Conservation (phyloP, 768 basidiomycete genomes). For the Mycena vitilis region DNA sequence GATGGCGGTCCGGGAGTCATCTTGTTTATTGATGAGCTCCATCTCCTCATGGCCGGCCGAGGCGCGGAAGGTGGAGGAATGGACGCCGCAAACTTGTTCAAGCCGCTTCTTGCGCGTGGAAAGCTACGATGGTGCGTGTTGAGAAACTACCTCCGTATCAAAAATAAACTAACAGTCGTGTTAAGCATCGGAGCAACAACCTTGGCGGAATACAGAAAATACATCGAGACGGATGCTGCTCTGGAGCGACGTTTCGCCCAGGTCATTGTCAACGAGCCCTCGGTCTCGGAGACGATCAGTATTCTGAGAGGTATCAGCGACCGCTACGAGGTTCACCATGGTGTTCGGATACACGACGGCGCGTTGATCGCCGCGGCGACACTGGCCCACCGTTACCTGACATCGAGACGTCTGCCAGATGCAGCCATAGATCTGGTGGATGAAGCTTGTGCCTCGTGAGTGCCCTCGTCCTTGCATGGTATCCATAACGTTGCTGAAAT, state of each 20-base stretch:
- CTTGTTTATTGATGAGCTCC: slow-evolving; percentile 95
- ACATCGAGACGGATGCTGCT: slow-evolving; percentile 93
- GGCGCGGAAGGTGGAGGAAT: slow-evolving; percentile 89
- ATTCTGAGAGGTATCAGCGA: slow-evolving; percentile 95
- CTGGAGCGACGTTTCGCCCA: slow-evolving; percentile 94
- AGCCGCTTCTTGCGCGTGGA: slow-evolving; percentile 90
- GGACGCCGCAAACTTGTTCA: slow-evolving; percentile 94
- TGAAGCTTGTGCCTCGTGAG: slow-evolving; percentile 89
- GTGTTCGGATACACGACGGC: slow-evolving; percentile 88
- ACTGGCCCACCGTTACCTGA: slow-evolving; percentile 93
- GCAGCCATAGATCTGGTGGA: slow-evolving; percentile 93
- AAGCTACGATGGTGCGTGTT: slow-evolving; percentile 60
- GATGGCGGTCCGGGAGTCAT: slow-evolving; percentile 84
- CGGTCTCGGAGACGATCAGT: slow-evolving; percentile 89
- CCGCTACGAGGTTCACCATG: slow-evolving; percentile 93
- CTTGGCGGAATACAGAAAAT: slow-evolving; percentile 90
- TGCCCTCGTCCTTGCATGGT: neutral
- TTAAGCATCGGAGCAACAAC: slow-evolving; percentile 90
- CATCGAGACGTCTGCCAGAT: slow-evolving; percentile 82
- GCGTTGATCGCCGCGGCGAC: slow-evolving; percentile 91
- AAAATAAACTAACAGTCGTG: slow-evolving; percentile 47
- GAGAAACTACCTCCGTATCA: slow-evolving; percentile 3
- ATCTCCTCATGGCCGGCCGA: slow-evolving; percentile 92
- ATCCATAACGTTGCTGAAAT: slow-evolving; percentile 22
- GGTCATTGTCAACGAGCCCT: slow-evolving; percentile 92